Evolutionary conservation across 2,329 filamentous ascomycete genomes (phyloP).

Genomic region (Ramularia endophylla): DNA sequence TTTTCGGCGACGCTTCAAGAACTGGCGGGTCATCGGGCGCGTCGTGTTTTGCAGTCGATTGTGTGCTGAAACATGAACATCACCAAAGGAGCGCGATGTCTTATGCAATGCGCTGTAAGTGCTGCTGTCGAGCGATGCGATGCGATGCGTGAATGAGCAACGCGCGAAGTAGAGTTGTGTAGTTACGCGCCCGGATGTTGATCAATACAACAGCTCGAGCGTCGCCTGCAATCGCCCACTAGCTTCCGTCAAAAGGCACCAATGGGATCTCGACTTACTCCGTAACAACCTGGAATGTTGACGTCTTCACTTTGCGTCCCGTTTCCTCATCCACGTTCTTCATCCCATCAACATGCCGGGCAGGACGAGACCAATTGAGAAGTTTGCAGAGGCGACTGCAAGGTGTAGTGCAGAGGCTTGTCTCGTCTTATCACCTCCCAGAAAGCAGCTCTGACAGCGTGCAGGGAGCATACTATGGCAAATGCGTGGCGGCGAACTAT

Average conservation of each 20-base stretch:
- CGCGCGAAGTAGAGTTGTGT: too few species aligned
- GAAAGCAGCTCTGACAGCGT: conserved; percentile 5
- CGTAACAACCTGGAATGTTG: too few species aligned
- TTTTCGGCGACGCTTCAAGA: conserved; percentile 33
- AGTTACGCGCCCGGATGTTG: conserved; percentile 4
- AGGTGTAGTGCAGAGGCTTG: conserved; percentile 62
- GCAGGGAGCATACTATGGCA: conserved; percentile 79
- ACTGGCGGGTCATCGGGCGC: conserved; percentile 30
- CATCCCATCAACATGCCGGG: conserved; percentile 30
- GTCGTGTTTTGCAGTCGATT: conserved; percentile 9
- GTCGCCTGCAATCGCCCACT: background rate
- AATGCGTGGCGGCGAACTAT: conserved; percentile 86
- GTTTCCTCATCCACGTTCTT: background rate
- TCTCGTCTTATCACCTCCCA: conserved; percentile 2
- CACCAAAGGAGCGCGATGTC: background rate
- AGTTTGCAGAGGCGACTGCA: conserved; percentile 58
- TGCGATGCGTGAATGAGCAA: conserved; percentile 2
- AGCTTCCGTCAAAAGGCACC: too few species aligned
- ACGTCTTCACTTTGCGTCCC: too few species aligned
- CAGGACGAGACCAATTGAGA: conserved; percentile 60
- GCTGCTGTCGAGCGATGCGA: conserved; percentile 2
- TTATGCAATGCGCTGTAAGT: conserved; percentile 12
- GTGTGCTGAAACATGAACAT: background rate
- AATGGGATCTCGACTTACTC: too few species aligned
- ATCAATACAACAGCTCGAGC: background rate